phyloP scores from a whole-genome alignment of 306 rosid genomes.

The Dryas drummondii region DNA sequence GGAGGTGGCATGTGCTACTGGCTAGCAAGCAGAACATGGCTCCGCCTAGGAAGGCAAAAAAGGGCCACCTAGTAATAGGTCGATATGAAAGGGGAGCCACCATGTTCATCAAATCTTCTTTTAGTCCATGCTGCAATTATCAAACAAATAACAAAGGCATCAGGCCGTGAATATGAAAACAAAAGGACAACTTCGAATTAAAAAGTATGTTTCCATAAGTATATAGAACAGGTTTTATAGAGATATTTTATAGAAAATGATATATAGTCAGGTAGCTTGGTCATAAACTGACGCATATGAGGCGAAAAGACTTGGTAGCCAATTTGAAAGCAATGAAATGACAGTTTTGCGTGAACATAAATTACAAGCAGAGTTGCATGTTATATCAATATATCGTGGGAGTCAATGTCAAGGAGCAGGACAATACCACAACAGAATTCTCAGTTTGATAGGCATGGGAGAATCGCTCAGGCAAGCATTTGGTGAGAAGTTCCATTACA shows the following conservation, averaged over 20 bases:
- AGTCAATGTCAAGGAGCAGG: slow-evolving; percentile 4
- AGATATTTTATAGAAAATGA: neutral
- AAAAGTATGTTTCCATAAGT: neutral
- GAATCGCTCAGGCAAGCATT: slow-evolving; percentile 40
- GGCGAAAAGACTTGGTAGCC: neutral
- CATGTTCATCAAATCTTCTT: slow-evolving; percentile 33
- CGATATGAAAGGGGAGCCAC: slow-evolving; percentile 31
- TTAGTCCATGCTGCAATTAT: slow-evolving; percentile 40
- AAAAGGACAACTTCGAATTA: neutral
- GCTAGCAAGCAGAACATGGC: slow-evolving; percentile 72
- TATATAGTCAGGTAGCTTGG: neutral
- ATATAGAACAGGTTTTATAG: neutral
- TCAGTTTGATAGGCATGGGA: slow-evolving; percentile 18
- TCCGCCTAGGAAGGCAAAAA: slow-evolving; percentile 55
- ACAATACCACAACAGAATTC: slow-evolving; percentile 24
- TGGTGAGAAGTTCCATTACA: slow-evolving; percentile 40
- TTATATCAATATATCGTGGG: neutral
- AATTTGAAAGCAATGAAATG: neutral
- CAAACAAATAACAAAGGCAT: slow-evolving; percentile 1
- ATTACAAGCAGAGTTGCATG: neutral
- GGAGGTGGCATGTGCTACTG: slow-evolving; percentile 62
- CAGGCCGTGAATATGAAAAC: neutral
- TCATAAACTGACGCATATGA: neutral
- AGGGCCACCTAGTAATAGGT: slow-evolving; percentile 60
- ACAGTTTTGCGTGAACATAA: neutral